Base-by-base conservation (phyloP, 176 grass and related monocot genomes). In the Tillandsia leiboldiana region DNA sequence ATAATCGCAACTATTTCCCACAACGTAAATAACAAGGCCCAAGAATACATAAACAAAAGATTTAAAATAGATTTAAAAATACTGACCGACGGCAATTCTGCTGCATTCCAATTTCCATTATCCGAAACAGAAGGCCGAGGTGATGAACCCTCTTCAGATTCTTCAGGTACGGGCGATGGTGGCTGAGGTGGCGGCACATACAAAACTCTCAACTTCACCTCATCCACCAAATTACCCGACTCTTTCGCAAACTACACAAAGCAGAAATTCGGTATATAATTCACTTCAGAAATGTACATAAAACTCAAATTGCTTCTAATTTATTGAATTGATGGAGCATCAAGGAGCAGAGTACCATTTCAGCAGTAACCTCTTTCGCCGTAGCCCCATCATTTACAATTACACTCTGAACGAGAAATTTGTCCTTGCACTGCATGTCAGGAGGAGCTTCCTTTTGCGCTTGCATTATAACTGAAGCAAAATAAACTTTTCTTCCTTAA, bases 341-440 rank as follows among this genome's bases (percentile, higher is more conserved):
- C 4, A 42, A 26, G 65, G 23, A 51, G 72, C 11, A 56, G 69
- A 53, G 15, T 86, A 96, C 92, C 92, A 96, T 92, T 48, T 96
- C 78, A 18, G 66, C 65, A 17, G 83, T 89, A 33, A 96, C 76
- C 65, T 89, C 92, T 74, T 84, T 96, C 18, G 74, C 22, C 59
- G 70, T 53, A 0, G 51, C 72, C n/a, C 69, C 83, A 63, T 82
- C 78, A 2, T 64, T 71, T 29, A 83, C 81, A 68, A 89, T 67
- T 42, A 84, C 83, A 82, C 88, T 92, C 74, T 96, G 88, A 68
- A 96, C 70, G 7, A 96, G 92, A 81, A 92, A 92, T 73, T 92
- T 96, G 80, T 96, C 92, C 70, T 92, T 96, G 79, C 88, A 89
- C 72, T 92, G 92, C 85, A 96, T 80, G 61, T 87, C 86, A 0